Percentiles rank a stretch among this genome's conserved stretches.
phyloP scores from a whole-genome alignment of 2,329 filamentous ascomycete species.

The Colletotrichum costaricense region DNA sequence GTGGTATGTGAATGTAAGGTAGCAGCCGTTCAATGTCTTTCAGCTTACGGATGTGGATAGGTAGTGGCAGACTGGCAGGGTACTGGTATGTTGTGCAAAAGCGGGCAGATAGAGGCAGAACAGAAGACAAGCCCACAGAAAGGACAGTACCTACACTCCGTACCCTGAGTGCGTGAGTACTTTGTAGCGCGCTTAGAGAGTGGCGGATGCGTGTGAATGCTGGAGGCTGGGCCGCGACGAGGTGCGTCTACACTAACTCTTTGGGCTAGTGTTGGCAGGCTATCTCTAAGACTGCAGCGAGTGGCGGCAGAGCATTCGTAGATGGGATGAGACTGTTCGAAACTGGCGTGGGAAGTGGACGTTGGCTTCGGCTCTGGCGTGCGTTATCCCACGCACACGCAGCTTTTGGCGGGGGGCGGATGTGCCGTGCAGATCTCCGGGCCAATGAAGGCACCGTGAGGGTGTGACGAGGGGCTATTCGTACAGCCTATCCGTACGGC shows the following conservation, averaged over 20 bases:
- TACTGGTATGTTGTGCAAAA: background rate
- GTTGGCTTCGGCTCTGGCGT: background rate
- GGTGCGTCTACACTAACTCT: slow-evolving; percentile 8
- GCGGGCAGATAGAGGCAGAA: background rate
- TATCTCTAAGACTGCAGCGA: background rate
- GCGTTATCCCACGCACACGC: slow-evolving; percentile 20
- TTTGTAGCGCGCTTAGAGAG: slow-evolving; percentile 24
- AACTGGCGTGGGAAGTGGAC: background rate
- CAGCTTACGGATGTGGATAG: background rate
- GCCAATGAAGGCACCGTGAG: slow-evolving; percentile 31
- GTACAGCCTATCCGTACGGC: background rate
- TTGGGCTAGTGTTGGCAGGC: background rate
- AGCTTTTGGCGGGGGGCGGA: slow-evolving; percentile 17
- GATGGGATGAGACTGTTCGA: background rate
- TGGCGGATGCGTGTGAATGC: background rate
- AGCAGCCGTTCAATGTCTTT: slow-evolving; percentile 13
- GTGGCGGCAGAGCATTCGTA: background rate
- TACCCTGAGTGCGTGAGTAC: no score
- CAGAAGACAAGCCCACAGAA: background rate
- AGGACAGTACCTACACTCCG: background rate
- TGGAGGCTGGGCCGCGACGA: slow-evolving; percentile 9
- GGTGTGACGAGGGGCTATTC: background rate
- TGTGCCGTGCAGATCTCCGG: slow-evolving; percentile 22
- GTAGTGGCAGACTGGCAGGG: no score
- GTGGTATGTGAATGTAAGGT: background rate